phyloP scores from a whole-genome alignment of 176 grass and related monocot species.

The Oryza meridionalis region DNA sequence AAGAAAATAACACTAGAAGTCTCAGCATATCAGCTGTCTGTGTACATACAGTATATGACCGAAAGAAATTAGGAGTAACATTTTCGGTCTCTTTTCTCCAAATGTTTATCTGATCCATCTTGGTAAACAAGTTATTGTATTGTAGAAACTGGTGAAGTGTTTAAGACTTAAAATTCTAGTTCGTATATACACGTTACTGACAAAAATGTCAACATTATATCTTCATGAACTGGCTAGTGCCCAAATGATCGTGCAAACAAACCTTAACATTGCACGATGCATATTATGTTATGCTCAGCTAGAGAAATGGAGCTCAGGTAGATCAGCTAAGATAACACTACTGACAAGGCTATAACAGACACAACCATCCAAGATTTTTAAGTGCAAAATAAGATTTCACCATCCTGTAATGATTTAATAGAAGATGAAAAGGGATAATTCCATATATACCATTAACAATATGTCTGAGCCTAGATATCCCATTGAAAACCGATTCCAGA shows the following conservation, averaged over 20 bases:
- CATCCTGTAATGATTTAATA: constrained; percentile 24
- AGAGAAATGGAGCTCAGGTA: neutral
- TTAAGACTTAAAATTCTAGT: neutral
- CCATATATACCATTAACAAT: neutral
- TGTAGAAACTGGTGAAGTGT: neutral
- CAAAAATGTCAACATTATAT: constrained; percentile 27
- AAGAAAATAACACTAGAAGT: constrained; percentile 26
- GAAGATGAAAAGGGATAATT: neutral
- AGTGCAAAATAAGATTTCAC: neutral
- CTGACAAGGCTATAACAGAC: neutral
- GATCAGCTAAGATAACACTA: neutral
- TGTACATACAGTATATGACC: neutral
- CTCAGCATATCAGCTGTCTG: neutral
- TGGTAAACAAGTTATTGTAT: constrained; percentile 1
- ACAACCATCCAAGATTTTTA: neutral
- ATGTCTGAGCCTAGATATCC: neutral
- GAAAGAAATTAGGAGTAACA: neutral
- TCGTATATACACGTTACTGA: neutral
- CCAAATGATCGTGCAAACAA: constrained; percentile 6
- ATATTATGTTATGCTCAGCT: constrained; percentile 7
- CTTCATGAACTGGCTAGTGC: neutral
- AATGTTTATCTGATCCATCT: neutral
- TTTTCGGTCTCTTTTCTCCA: neutral
- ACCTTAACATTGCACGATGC: neutral
- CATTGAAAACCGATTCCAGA: neutral